Conservation (phyloP, 441 rosid species). For the Euphorbia corollata region DNA sequence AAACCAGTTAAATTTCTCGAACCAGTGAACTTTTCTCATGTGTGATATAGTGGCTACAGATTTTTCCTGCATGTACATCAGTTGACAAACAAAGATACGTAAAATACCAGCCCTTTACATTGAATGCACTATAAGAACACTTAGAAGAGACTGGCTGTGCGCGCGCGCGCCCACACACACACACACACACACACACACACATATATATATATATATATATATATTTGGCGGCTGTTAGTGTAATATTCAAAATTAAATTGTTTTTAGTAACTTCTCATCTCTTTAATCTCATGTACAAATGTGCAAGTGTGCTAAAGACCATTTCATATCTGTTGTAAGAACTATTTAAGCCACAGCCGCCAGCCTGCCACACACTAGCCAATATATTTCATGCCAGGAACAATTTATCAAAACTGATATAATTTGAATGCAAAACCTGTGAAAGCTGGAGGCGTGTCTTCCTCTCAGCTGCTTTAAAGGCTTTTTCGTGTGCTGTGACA, state of each 20-base stretch:
- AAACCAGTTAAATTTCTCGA: conserved; percentile 98
- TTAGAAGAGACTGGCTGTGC: not conserved
- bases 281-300: not conserved
- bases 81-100: not conserved
- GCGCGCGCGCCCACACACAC: no score
- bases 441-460: conserved; percentile 89
- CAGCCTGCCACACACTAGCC: conserved; percentile 8
- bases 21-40: conserved; percentile 98
- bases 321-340: not conserved
- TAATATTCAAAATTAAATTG: not conserved
- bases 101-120: not conserved
- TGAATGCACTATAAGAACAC: not conserved
- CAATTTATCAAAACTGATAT: conserved; percentile 11
- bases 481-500: conserved; percentile 81
- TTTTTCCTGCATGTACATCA: conserved; percentile 57
- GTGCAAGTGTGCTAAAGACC: not conserved
- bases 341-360: not conserved
- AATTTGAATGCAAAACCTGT: conserved; percentile 42
- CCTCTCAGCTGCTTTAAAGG: conserved; percentile 95
- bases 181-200: no score
- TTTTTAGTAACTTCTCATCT: not conserved
- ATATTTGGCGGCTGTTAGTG: not conserved
- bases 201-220: not conserved
- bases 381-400: conserved; percentile 11
- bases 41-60: conserved; percentile 80